These are phyloP conservation scores for Ulota crispa DNA, from an alignment of 225 moss, liverwort and hornwort species.

Conservation along the genomic window DNA sequence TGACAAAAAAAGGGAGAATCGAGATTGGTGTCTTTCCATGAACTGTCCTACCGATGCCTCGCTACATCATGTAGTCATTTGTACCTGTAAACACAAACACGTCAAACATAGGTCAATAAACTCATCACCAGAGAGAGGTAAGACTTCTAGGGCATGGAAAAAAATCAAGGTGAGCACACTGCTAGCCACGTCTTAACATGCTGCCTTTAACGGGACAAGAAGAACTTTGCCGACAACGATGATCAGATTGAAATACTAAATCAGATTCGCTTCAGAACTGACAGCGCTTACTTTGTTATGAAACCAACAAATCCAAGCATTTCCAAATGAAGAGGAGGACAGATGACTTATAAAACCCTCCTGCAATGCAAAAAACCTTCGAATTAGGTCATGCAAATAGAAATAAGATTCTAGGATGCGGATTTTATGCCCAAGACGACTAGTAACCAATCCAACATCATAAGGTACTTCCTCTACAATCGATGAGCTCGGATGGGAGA, in stretches of 20 bases:
- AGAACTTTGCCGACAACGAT: background rate
- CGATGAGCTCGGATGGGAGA: background rate
- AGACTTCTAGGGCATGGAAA: background rate
- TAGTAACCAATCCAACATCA: background rate
- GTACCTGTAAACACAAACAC: conserved; percentile 28
- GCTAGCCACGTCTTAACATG: background rate
- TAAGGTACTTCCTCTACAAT: background rate
- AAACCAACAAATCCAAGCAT: background rate
- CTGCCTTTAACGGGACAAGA: background rate
- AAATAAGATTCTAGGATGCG: background rate
- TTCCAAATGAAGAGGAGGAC: background rate
- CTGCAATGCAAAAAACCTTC: background rate
- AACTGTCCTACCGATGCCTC: conserved; percentile 8
- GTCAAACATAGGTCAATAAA: conserved; percentile 13
- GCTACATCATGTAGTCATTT: conserved; percentile 6
- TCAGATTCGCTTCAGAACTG: background rate
- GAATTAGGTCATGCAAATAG: background rate
- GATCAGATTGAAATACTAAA: background rate
- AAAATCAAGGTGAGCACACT: background rate
- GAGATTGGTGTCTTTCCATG: conserved; percentile 23
- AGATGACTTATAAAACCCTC: conserved; percentile 15
- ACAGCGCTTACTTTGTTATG: background rate
- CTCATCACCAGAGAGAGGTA: background rate
- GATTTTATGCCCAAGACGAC: background rate
- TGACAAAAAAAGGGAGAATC: conserved; percentile 5